Evolutionary conservation across 2,329 filamentous ascomycete species (phyloP).

Genomic region (Ascochyta viciae-villosae): DNA sequence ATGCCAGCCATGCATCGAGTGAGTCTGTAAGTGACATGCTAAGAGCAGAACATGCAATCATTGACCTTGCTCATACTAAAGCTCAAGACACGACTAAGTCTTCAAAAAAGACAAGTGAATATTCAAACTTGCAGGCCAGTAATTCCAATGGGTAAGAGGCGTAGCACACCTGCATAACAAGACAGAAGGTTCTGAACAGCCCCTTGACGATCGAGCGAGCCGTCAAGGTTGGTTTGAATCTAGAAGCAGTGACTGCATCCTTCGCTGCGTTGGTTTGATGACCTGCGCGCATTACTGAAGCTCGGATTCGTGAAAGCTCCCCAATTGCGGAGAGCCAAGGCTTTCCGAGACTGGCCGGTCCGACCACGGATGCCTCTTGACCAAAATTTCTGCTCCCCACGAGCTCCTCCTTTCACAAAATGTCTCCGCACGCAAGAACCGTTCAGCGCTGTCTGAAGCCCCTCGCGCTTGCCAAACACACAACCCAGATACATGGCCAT

Average conservation of each 20-base stretch:
- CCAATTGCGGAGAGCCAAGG: slow-evolving; percentile 15
- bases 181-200: not conserved
- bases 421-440: slow-evolving; percentile 30
- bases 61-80: not conserved
- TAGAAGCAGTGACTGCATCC: not conserved
- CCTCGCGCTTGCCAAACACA: slow-evolving; percentile 7
- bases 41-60: not conserved
- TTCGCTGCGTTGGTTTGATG: not conserved
- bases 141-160: not conserved
- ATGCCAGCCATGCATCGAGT: not conserved
- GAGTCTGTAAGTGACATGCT: not conserved
- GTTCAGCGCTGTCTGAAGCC: slow-evolving; percentile 20
- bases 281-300: not conserved
- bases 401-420: slow-evolving; percentile 36
- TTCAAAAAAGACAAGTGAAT: no score
- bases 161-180: not conserved
- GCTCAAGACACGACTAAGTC: not conserved
- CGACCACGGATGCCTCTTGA: slow-evolving; percentile 8
- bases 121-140: not conserved
- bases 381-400: slow-evolving; percentile 27
- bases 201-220: not conserved
- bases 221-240: not conserved
- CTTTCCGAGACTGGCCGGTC: slow-evolving; percentile 13
- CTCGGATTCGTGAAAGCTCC: slow-evolving; percentile 5
- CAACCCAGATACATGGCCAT: slow-evolving; percentile 13